These are phyloP conservation scores for Starmerella sirachaensis DNA, from an alignment of 805 yeast species.

Conservation along the genomic window DNA sequence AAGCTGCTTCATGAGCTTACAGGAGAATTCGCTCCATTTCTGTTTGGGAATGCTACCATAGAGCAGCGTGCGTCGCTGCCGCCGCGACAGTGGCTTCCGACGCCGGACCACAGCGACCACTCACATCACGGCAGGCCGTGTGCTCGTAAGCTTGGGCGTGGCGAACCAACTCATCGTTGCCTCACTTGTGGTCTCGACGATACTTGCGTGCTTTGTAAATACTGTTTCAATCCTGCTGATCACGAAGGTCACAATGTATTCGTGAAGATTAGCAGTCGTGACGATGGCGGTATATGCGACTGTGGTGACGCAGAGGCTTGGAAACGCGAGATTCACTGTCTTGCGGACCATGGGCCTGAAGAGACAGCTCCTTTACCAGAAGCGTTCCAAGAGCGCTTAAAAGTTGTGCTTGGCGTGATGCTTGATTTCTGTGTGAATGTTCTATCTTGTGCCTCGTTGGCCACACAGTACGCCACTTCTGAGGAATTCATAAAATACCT, in stretches of 20 bases:
- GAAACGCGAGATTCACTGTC: conserved; percentile 44
- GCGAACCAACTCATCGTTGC: conserved; percentile 75
- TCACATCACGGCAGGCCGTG: conserved; percentile 59
- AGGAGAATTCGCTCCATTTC: conserved; percentile 17
- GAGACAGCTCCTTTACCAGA: conserved; percentile 32
- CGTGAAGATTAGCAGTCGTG: conserved; percentile 45
- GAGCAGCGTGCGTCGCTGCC: conserved; percentile 7
- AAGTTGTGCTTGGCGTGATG: conserved; percentile 20
- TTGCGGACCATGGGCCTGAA: conserved; percentile 27
- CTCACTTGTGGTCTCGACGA: conserved; percentile 67
- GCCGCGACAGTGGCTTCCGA: conserved; percentile 22
- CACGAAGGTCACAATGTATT: conserved; percentile 67
- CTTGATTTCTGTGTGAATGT: conserved; percentile 29
- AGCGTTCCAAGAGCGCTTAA: conserved; percentile 43
- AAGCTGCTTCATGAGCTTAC: conserved; percentile 37
- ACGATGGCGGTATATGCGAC: conserved; percentile 71
- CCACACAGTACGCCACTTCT: conserved; percentile 13
- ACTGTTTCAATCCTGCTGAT: conserved; percentile 56
- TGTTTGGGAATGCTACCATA: conserved; percentile 12
- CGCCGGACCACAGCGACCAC: conserved; percentile 19
- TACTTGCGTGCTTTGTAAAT: conserved; percentile 69
- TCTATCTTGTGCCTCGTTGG: conserved; percentile 19
- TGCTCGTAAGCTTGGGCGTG: conserved; percentile 56
- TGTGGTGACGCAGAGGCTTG: conserved; percentile 88
- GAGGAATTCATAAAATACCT: conserved; percentile 1